A percentile compares a stretch with the other conserved stretches of the same genome.
These are phyloP conservation scores for Collybia nuda DNA, from an alignment of 768 basidiomycete genomes.

Conservation along the genomic window DNA sequence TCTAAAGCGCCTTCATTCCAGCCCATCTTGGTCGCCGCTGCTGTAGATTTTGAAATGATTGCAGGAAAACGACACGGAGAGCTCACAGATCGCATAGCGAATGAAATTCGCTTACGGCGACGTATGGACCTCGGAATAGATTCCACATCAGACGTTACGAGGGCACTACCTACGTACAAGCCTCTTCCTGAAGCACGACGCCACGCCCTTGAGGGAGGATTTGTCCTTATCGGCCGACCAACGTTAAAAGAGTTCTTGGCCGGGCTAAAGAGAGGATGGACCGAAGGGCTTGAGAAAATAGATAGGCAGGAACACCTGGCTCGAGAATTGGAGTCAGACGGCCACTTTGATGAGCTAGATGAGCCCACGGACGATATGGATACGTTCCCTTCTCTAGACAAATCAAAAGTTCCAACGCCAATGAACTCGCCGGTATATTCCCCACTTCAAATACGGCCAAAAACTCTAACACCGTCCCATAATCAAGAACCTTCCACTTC, in stretches of 20 bases:
- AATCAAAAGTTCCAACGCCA: conserved; percentile 21
- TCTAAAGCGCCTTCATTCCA: conserved; percentile 29
- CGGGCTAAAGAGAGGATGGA: conserved; percentile 85
- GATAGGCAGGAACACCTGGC: conserved; percentile 75
- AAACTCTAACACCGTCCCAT: conserved; percentile 14
- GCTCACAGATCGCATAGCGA: conserved; percentile 71
- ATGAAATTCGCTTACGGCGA: conserved; percentile 70
- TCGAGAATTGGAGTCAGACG: conserved; percentile 65
- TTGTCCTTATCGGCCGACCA: conserved; percentile 82
- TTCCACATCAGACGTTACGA: conserved; percentile 34
- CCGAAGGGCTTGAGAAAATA: conserved; percentile 62
- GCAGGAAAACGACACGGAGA: conserved; percentile 85
- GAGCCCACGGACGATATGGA: conserved; percentile 13
- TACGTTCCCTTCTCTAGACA: conserved; percentile 18
- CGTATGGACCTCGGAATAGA: conserved; percentile 69
- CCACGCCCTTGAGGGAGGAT: conserved; percentile 77
- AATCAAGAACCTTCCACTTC: conserved; percentile 14
- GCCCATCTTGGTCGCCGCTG: conserved; percentile 94
- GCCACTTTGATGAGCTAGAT: conserved; percentile 72
- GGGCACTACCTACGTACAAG: conserved; percentile 52
- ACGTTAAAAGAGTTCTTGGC: conserved; percentile 95
- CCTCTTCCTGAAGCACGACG: conserved; percentile 50
- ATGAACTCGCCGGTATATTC: conserved; percentile 31
- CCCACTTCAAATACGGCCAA: conserved; percentile 13
- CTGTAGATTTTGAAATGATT: conserved; percentile 87